These are phyloP conservation scores for Glomus cerebriforme DNA, from an alignment of 192 early-diverging fungal species.

Conservation along the genomic window DNA sequence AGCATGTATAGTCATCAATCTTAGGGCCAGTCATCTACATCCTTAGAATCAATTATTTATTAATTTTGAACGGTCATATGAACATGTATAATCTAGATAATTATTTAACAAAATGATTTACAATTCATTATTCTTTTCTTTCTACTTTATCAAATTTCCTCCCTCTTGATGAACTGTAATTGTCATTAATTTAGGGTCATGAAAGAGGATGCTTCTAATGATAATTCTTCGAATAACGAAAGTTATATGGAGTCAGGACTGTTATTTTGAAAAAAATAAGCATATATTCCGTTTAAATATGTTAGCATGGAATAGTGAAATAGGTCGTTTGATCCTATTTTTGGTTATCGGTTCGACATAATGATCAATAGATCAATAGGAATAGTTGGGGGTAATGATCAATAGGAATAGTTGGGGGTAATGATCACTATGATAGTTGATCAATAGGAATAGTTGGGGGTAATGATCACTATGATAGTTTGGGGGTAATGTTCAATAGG, in stretches of 20 bases:
- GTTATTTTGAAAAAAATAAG: slow-evolving; percentile 71
- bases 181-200: slow-evolving; percentile 36
- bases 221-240: too few species aligned
- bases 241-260: slow-evolving; percentile 36
- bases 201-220: neutral
- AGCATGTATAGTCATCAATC: too few species aligned
- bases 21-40: too few species aligned
- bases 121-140: too few species aligned
- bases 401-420: slow-evolving; percentile 81
- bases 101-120: too few species aligned
- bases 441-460: slow-evolving; percentile 81
- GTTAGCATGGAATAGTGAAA: slow-evolving; percentile 73
- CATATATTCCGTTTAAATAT: slow-evolving; percentile 57
- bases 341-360: slow-evolving; percentile 61
- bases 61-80: too few species aligned
- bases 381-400: slow-evolving; percentile 81
- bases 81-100: too few species aligned
- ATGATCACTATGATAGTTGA: too few species aligned
- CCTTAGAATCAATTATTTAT: too few species aligned
- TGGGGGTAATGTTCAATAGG: too few species aligned
- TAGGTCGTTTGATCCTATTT: slow-evolving; percentile 48
- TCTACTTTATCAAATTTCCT: too few species aligned
- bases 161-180: slow-evolving; percentile 39
- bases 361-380: slow-evolving; percentile 85
- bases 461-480: slow-evolving; percentile 79